A percentile compares a stretch with the other conserved stretches of the same genome.
Evolutionary conservation across 2,329 filamentous ascomycete species (phyloP).

Genomic region (Arthrinium phaeospermum): DNA sequence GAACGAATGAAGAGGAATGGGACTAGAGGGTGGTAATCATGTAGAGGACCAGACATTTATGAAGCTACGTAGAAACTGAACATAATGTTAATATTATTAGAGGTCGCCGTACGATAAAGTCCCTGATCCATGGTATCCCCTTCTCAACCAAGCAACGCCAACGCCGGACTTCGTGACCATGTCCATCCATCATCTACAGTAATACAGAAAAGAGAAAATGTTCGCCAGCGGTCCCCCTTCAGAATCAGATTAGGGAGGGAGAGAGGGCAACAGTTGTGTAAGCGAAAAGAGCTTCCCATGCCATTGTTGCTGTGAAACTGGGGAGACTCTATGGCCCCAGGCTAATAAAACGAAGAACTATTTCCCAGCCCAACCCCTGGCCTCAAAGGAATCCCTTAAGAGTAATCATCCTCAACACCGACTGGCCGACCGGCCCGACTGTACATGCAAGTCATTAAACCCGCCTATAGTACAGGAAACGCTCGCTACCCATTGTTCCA

Average conservation of each 20-base stretch:
- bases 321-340: neutral
- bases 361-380: neutral
- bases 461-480: neutral
- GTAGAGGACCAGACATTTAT: neutral
- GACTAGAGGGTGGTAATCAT: too few relatives aligned
- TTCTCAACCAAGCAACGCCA: neutral
- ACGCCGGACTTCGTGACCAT: neutral
- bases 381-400: neutral
- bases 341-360: neutral
- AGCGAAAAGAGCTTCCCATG: neutral
- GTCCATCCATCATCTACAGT: neutral
- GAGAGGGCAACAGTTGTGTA: neutral
- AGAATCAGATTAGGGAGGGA: neutral
- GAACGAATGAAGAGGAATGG: neutral
- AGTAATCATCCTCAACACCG: neutral
- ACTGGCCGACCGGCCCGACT: neutral
- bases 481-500: neutral
- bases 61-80: neutral
- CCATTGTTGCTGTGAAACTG: neutral
- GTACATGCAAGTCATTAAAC: slow-evolving; percentile 8
- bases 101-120: neutral
- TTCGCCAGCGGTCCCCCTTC: neutral
- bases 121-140: neutral
- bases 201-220: neutral
- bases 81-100: slow-evolving; percentile 14